phyloP scores from a whole-genome alignment of 116 monocot genomes.

The Iris pallida region DNA sequence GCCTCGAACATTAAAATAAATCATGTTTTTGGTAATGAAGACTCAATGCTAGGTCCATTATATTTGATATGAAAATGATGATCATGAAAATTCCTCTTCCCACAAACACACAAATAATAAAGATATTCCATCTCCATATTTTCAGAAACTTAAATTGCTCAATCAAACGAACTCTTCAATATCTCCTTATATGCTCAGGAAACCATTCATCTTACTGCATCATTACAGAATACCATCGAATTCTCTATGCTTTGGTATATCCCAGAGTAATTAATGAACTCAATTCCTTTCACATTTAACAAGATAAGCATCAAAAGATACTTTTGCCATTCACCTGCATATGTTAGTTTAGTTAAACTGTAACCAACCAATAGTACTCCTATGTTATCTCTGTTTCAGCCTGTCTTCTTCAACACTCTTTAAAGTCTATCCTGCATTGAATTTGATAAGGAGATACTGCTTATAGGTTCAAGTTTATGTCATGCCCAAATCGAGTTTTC shows the following conservation, averaged over 20 bases:
- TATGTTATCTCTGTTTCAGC: too few relatives aligned
- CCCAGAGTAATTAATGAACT: not conserved
- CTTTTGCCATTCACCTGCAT: too few relatives aligned
- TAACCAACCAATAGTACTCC: too few relatives aligned
- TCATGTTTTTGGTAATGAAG: not conserved
- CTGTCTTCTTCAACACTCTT: too few relatives aligned
- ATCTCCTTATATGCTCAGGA: not conserved
- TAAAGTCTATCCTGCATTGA: too few relatives aligned
- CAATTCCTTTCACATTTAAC: not conserved
- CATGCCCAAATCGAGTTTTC: too few relatives aligned
- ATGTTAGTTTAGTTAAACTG: too few relatives aligned
- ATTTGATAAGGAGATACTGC: too few relatives aligned
- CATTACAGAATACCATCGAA: not conserved
- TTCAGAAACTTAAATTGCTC: not conserved
- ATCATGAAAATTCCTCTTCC: not conserved
- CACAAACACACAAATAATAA: conserved; percentile 1
- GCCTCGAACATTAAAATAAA: not conserved
- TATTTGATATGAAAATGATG: too few relatives aligned
- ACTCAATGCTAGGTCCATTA: too few relatives aligned
- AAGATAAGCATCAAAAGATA: too few relatives aligned
- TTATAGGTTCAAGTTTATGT: too few relatives aligned
- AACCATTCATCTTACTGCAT: not conserved
- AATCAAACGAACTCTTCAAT: not conserved
- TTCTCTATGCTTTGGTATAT: not conserved
- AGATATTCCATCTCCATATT: not conserved